Base-by-base conservation (phyloP, 1,284 basidiomycete species). In the Lignosus rhinocerotis region DNA sequence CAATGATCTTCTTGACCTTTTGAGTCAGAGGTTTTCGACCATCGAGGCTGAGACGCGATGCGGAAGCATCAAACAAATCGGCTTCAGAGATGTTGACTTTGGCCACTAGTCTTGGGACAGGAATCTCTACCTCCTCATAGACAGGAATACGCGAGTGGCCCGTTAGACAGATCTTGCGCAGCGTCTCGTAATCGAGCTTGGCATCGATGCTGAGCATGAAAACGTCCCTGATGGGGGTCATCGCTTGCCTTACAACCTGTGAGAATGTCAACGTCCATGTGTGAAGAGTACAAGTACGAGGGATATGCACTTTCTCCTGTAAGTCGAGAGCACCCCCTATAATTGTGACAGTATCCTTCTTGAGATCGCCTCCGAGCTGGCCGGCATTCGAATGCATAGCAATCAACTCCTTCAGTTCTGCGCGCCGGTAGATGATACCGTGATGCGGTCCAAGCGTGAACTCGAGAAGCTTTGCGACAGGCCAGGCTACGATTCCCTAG, bases 161-260 rank as follows among this genome's bases (percentile, higher is more conserved):
- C 0, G 89, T 91, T 60, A 81, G 75, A 62, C 90, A 89, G 44
- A 94, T 87, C 67, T 83, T 80, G 65, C 85, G 86, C 43, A 95
- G 78, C 0, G 90, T 86, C 51, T 85, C 83, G 67, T 90, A 93
- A 70, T 94, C 92, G 30, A 95, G 81, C 66, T 84, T 86, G 1
- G 90, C 84, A 54, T 92, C 85, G 64, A 93, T 87, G 7, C 87
- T 87, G 36, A 95, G 78, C 91, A 94, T 93, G 73, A 92, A 92
- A 2, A 91, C 88, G 47, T 87, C 76, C 48, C 82, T 77, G 61
- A 94, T 92, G 9, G 89, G 87, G 0, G 92, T 94, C 92, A 95
- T 95, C 3, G 85, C 84, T 76, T 87, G 67, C 32, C 60, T 52
- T 25, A 67, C 69, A 50, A 66, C 74, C 71, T 63, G 48, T 16